Evolutionary conservation across 768 basidiomycete genomes (phyloP).

Genomic region (Mycena venus): DNA sequence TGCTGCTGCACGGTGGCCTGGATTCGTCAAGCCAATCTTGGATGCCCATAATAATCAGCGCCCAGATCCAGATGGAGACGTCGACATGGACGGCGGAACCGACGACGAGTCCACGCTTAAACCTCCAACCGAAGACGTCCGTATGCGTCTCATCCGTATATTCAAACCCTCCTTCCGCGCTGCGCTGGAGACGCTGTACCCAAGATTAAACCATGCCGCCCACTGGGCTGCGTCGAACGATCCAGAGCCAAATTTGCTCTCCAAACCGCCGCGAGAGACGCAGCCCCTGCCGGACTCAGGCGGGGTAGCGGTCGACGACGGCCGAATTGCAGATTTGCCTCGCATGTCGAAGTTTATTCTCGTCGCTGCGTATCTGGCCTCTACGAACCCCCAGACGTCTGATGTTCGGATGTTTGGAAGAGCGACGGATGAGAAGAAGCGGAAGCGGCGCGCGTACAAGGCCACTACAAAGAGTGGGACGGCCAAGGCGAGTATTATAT

Average conservation of each 20-base stretch:
- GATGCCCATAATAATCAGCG: constrained; percentile 64
- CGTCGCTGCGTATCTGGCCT: constrained; percentile 84
- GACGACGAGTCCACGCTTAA: constrained; percentile 31
- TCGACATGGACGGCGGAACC: constrained; percentile 34
- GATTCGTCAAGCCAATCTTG: constrained; percentile 78
- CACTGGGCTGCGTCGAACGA: constrained; percentile 72
- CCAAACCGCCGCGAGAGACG: constrained; percentile 41
- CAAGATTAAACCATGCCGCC: constrained; percentile 72
- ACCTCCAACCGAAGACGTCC: constrained; percentile 66
- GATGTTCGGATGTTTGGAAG: constrained; percentile 89
- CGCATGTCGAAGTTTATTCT: constrained; percentile 83
- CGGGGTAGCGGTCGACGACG: constrained; percentile 38
- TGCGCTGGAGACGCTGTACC: constrained; percentile 78
- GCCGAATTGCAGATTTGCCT: constrained; percentile 59
- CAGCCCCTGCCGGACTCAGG: constrained; percentile 35
- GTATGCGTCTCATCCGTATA: constrained; percentile 73
- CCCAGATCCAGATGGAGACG: constrained; percentile 31
- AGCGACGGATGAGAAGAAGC: constrained; percentile 74
- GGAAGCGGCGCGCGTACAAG: constrained; percentile 60
- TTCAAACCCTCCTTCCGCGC: constrained; percentile 74
- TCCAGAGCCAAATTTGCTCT: constrained; percentile 57
- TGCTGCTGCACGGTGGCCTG: constrained; percentile 85
- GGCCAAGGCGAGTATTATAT: constrained; percentile 55
- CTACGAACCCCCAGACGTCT: constrained; percentile 85
- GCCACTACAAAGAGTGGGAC: constrained; percentile 55